Percentiles rank a stretch among this genome's conserved stretches.
Conservation (phyloP, 2,329 filamentous ascomycete genomes). For the Pleurostoma richardsiae region DNA sequence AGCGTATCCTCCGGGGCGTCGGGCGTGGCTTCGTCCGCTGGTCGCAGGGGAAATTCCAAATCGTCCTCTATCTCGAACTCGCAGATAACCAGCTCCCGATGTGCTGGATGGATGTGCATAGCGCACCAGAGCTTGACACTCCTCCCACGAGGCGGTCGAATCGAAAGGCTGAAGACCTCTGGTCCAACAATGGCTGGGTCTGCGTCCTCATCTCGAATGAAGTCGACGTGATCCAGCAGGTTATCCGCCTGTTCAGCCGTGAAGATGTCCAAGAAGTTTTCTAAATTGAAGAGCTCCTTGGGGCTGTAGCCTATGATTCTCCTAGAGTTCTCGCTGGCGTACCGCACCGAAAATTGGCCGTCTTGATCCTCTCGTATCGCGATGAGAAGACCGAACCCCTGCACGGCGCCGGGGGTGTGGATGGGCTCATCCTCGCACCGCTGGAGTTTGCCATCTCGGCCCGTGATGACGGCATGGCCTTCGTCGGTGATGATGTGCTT, state of each 20-base stretch:
- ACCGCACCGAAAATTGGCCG: constrained; percentile 63
- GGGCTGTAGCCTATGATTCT: constrained; percentile 73
- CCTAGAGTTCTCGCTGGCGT: constrained; percentile 78
- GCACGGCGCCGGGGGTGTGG: constrained; percentile 76
- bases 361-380: constrained; percentile 67
- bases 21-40: constrained; percentile 52
- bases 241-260: constrained; percentile 81
- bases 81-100: constrained; percentile 72
- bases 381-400: constrained; percentile 73
- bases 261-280: constrained; percentile 78
- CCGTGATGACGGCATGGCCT: constrained; percentile 79
- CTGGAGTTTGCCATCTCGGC: constrained; percentile 67
- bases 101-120: constrained; percentile 66
- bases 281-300: constrained; percentile 66
- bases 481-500: constrained; percentile 71
- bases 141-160: constrained; percentile 52
- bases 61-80: constrained; percentile 88
- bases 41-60: constrained; percentile 59
- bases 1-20: constrained; percentile 70
- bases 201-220: constrained; percentile 76
- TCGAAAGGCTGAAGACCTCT: constrained; percentile 76
- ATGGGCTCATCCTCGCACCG: constrained; percentile 90
- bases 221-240: constrained; percentile 80
- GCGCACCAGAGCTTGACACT: constrained; percentile 79
- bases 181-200: constrained; percentile 73